These are phyloP conservation scores for Tolypocladium tropicale DNA, from an alignment of 2,329 filamentous ascomycete genomes.

Conservation along the genomic window DNA sequence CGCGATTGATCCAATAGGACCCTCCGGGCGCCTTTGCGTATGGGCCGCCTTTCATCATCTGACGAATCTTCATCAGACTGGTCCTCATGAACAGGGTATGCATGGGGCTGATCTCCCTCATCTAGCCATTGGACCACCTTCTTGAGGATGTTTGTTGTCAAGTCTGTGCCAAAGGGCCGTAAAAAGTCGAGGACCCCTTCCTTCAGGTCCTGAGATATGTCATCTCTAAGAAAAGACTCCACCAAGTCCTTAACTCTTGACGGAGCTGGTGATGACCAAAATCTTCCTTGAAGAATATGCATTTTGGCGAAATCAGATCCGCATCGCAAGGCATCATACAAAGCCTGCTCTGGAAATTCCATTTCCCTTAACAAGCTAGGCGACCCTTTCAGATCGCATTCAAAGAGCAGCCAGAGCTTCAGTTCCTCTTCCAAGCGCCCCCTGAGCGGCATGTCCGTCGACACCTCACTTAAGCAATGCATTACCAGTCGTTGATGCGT, in stretches of 20 bases:
- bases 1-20: no score
- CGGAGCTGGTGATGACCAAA: not conserved
- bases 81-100: no score
- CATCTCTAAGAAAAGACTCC: not conserved
- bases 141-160: no score
- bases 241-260: not conserved
- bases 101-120: no score
- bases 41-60: no score
- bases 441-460: not conserved
- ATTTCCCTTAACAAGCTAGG: not conserved
- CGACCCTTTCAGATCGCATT: not conserved
- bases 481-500: constrained; percentile 1
- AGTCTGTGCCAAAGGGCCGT: no score
- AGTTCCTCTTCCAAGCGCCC: not conserved
- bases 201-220: no score
- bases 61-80: no score
- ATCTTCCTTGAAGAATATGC: not conserved
- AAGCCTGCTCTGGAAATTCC: not conserved
- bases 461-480: constrained; percentile 1
- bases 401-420: not conserved
- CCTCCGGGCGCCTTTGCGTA: no score
- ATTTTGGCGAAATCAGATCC: not conserved
- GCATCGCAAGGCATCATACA: not conserved
- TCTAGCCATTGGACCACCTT: no score
- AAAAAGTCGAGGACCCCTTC: no score